Evolutionary conservation across 2,329 filamentous ascomycete species (phyloP).

Genomic region (Alternaria angustiovoidea): DNA sequence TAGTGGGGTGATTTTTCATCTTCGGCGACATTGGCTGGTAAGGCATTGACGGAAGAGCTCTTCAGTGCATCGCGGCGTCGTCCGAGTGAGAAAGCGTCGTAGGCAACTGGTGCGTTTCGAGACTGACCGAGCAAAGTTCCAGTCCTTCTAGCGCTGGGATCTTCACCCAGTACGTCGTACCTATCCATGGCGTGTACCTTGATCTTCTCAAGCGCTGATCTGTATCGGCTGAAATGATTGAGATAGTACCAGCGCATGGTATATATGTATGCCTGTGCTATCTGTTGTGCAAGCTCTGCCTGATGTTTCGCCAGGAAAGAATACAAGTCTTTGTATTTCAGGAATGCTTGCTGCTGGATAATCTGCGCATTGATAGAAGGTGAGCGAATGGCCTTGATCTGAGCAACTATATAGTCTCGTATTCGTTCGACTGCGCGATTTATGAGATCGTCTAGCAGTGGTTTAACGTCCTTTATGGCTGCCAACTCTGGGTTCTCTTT

Average conservation of each 20-base stretch:
- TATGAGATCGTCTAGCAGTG: conserved; percentile 83
- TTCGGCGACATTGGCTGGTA: conserved; percentile 89
- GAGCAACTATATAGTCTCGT: conserved; percentile 89
- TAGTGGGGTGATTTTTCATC: conserved; percentile 88
- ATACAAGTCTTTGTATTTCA: conserved; percentile 88
- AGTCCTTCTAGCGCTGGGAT: conserved; percentile 71
- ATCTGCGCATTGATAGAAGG: conserved; percentile 97
- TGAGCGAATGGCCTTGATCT: conserved; percentile 92
- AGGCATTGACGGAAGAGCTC: conserved; percentile 74
- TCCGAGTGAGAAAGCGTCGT: conserved; percentile 90
- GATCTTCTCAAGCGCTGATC: conserved; percentile 81
- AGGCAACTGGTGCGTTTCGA: conserved; percentile 63
- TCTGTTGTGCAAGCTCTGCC: conserved; percentile 83
- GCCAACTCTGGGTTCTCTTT: conserved; percentile 69
- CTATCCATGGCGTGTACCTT: conserved; percentile 84
- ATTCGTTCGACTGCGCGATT: conserved; percentile 93
- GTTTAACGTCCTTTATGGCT: conserved; percentile 82
- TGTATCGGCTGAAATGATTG: conserved; percentile 89
- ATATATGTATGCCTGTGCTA: conserved; percentile 92
- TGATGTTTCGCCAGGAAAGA: conserved; percentile 85
- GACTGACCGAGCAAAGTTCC: conserved; percentile 50
- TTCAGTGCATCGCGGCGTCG: conserved; percentile 84
- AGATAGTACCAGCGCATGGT: conserved; percentile 99
- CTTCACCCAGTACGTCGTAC: conserved; percentile 81
- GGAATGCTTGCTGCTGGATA: conserved; percentile 90